phyloP scores from a whole-genome alignment of 192 early-diverging fungal genomes.

The Coemansia sp. region DNA sequence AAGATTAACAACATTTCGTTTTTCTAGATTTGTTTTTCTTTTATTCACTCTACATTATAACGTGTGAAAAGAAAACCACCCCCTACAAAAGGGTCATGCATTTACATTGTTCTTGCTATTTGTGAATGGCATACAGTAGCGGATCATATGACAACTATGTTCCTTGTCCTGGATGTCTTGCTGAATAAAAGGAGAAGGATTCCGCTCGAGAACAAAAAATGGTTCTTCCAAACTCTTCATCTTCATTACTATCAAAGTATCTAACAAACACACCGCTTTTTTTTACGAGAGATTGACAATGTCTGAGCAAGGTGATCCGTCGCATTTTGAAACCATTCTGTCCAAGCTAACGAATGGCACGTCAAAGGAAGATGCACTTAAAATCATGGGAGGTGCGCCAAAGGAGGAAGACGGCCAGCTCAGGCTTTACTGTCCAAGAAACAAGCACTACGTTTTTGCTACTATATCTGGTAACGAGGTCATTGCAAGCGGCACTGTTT shows the following conservation, averaged over 20 bases:
- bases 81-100: not conserved
- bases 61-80: too few relatives aligned
- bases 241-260: too few relatives aligned
- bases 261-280: too few relatives aligned
- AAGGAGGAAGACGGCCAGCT: slow-evolving; percentile 5
- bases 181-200: too few relatives aligned
- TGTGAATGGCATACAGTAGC: too few relatives aligned
- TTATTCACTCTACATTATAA: too few relatives aligned
- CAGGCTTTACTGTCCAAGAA: slow-evolving; percentile 10
- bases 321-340: slow-evolving; percentile 4
- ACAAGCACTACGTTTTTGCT: slow-evolving; percentile 5
- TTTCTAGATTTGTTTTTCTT: slow-evolving; percentile 14
- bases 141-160: too few relatives aligned
- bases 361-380: slow-evolving; percentile 5
- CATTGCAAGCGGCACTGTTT: not conserved
- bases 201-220: too few relatives aligned
- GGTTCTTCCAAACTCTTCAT: too few relatives aligned
- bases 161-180: too few relatives aligned
- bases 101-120: too few relatives aligned
- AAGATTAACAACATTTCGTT: slow-evolving; percentile 15
- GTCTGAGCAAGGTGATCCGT: not conserved
- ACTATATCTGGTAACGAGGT: slow-evolving; percentile 4
- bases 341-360: slow-evolving; percentile 6
- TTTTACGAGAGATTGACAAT: too few relatives aligned
- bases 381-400: slow-evolving; percentile 1